A percentile compares a stretch with the other conserved stretches of the same genome.
Evolutionary conservation across 805 yeast species (phyloP).

Genomic region (Wickerhamiella dianesei): DNA sequence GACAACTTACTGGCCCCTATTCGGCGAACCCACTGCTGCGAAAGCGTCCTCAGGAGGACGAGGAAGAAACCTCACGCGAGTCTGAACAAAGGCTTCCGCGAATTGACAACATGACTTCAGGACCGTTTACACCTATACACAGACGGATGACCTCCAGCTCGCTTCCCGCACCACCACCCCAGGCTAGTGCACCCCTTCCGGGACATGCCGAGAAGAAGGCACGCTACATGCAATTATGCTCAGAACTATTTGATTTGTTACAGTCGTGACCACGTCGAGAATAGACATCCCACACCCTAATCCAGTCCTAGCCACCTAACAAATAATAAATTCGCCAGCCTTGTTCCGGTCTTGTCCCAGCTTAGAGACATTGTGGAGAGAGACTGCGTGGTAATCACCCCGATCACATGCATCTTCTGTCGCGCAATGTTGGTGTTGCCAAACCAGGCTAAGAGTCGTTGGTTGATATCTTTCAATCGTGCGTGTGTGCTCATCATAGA

Average conservation of each 20-base stretch:
- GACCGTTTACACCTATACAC: constrained; percentile 6
- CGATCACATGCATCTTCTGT: neutral
- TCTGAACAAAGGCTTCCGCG: constrained; percentile 1
- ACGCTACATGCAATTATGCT: constrained; percentile 22
- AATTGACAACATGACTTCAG: neutral
- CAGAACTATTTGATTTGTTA: constrained; percentile 19
- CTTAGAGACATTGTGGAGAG: neutral
- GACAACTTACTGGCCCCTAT: constrained; percentile 15
- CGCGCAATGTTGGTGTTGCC: neutral
- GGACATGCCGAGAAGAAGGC: constrained; percentile 7
- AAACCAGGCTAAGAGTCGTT: neutral
- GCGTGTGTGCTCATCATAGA: constrained; percentile 7
- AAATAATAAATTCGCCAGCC: no score
- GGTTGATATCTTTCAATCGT: neutral
- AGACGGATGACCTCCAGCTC: constrained; percentile 8
- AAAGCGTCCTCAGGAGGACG: constrained; percentile 10
- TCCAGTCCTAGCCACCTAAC: no score
- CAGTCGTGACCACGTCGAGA: neutral
- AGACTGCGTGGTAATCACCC: neutral
- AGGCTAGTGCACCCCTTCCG: neutral
- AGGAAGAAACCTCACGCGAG: constrained; percentile 11
- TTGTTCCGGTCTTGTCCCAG: no score
- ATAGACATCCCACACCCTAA: no score
- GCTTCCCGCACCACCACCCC: neutral
- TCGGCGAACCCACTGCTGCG: constrained; percentile 14